Conservation (phyloP, 371 early-diverging fungal genomes). For the Caulochytrium protostelioides region DNA sequence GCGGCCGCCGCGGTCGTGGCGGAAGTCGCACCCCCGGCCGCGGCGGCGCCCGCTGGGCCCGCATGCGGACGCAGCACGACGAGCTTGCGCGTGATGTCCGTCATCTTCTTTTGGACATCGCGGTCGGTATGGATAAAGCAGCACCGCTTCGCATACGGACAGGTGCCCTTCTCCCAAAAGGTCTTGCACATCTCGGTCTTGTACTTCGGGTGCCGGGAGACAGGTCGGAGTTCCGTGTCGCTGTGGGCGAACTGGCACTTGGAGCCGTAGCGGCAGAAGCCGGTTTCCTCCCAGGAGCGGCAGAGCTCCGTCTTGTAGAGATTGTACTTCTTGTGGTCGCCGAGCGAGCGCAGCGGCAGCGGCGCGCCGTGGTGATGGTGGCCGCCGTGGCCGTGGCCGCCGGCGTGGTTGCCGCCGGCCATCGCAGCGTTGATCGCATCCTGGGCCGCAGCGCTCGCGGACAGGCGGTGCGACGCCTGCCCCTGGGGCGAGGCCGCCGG, state of each 20-base stretch:
- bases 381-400: too few species aligned
- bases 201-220: conserved; percentile 80
- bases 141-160: conserved; percentile 49
- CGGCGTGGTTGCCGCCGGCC: too few species aligned
- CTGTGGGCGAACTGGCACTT: conserved; percentile 95
- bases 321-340: conserved; percentile 31
- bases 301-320: conserved; percentile 96
- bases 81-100: conserved; percentile 1
- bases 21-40: too few species aligned
- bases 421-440: too few species aligned
- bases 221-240: conserved; percentile 46
- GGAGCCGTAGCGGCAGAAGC: conserved; percentile 73
- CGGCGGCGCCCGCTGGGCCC: too few species aligned
- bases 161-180: conserved; percentile 40
- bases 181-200: conserved; percentile 51
- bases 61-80: too few species aligned
- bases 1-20: too few species aligned
- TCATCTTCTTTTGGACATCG: conserved; percentile 5
- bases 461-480: too few species aligned
- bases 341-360: too few species aligned
- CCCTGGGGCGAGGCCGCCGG: too few species aligned
- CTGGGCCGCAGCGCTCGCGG: too few species aligned
- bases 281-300: conserved; percentile 64
- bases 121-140: conserved; percentile 38
- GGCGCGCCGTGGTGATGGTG: too few species aligned